phyloP scores from a whole-genome alignment of 2,329 filamentous ascomycete species.

The Tricladium varicosporioides region DNA sequence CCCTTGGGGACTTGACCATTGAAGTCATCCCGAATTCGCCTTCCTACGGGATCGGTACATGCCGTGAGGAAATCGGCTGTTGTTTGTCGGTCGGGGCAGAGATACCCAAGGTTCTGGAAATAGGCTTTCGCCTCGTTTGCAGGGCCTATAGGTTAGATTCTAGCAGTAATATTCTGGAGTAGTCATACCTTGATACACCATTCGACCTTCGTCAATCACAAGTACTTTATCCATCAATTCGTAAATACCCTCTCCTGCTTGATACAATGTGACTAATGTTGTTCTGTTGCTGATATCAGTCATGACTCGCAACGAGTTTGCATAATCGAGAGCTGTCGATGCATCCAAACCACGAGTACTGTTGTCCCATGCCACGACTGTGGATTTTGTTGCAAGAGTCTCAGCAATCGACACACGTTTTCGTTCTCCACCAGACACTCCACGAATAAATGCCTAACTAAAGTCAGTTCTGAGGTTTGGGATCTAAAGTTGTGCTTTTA shows the following conservation, averaged over 20 bases:
- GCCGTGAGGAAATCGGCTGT: conserved; percentile 78
- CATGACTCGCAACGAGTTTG: conserved; percentile 67
- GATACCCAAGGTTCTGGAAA: conserved; percentile 63
- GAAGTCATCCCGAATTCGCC: conserved; percentile 43
- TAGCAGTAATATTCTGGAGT: background rate
- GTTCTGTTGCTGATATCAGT: conserved; percentile 73
- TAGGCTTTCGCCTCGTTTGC: conserved; percentile 61
- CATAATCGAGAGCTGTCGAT: conserved; percentile 76
- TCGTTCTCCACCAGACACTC: conserved; percentile 76
- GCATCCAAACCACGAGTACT: conserved; percentile 77
- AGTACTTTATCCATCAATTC: conserved; percentile 78
- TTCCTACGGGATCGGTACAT: conserved; percentile 70
- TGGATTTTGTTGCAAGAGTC: conserved; percentile 69
- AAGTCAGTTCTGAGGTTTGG: background rate
- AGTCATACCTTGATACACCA: conserved; percentile 57
- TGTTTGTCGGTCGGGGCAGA: conserved; percentile 55
- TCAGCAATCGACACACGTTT: conserved; percentile 81
- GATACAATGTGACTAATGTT: conserved; percentile 66
- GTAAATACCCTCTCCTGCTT: conserved; percentile 68
- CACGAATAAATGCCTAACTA: conserved; percentile 51
- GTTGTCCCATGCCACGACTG: conserved; percentile 78
- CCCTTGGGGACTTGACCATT: conserved; percentile 40
- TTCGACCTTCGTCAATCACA: conserved; percentile 70
- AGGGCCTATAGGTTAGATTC: conserved; percentile 32
- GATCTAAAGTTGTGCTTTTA: background rate